phyloP scores from a whole-genome alignment of 306 rosid genomes.

The Cucurbita ficifolia region DNA sequence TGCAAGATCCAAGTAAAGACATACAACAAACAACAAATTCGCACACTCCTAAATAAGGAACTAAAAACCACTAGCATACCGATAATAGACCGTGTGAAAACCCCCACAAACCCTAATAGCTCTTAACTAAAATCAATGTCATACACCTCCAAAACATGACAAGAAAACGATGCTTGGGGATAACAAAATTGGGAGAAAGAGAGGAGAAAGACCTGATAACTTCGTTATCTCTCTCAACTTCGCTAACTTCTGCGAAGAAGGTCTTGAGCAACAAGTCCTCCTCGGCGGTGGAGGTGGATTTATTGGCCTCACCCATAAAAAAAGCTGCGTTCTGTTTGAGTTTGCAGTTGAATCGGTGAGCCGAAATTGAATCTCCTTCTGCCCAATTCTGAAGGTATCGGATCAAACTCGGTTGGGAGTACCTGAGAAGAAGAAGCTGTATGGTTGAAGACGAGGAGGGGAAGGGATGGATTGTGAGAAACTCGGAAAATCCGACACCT shows the following conservation, averaged over 20 bases:
- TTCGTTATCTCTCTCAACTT: conserved; percentile 95
- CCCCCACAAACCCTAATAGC: conserved; percentile 3
- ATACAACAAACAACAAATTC: background rate
- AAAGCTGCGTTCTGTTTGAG: background rate
- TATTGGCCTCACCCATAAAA: conserved; percentile 9
- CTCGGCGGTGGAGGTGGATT: conserved; percentile 18
- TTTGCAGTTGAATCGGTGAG: background rate
- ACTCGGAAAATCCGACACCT: background rate
- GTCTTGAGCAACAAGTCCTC: conserved; percentile 87
- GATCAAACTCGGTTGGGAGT: background rate
- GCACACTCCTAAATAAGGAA: background rate
- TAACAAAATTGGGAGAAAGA: background rate
- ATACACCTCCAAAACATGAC: background rate
- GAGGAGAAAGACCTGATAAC: conserved; percentile 42
- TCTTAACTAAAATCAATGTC: background rate
- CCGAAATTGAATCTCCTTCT: background rate
- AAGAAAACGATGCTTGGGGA: background rate
- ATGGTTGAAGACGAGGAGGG: background rate
- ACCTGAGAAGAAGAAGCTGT: background rate
- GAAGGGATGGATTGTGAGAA: background rate
- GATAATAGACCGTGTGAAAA: background rate
- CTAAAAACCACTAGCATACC: background rate
- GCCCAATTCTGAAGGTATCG: background rate
- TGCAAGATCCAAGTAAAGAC: too few species aligned
- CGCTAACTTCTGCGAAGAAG: conserved; percentile 95